phyloP scores from a whole-genome alignment of 495 filamentous ascomycete genomes.

The Penicillium coffeae region DNA sequence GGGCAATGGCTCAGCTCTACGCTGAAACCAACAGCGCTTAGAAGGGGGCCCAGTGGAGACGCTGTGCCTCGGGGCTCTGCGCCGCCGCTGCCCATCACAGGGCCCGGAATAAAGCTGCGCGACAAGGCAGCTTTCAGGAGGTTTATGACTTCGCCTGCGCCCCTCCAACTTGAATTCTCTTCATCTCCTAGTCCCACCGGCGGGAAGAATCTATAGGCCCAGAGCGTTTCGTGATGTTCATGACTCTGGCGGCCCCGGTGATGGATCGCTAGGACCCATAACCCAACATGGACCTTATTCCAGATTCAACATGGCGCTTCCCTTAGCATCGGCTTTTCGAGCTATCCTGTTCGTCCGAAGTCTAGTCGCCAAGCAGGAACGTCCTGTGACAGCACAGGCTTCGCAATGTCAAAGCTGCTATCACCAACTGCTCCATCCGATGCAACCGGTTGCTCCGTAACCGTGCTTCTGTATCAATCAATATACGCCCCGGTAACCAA shows the following conservation, averaged over 20 bases:
- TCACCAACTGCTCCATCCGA: slow-evolving; percentile 37
- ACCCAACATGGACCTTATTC: slow-evolving; percentile 3
- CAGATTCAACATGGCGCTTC: neutral
- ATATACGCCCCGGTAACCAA: too few species aligned
- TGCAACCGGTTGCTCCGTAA: neutral
- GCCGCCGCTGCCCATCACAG: slow-evolving; percentile 14
- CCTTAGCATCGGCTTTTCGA: neutral
- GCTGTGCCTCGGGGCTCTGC: slow-evolving; percentile 34
- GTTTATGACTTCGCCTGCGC: slow-evolving; percentile 11
- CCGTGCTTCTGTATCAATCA: neutral
- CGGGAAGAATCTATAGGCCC: slow-evolving; percentile 14
- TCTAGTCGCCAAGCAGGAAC: neutral
- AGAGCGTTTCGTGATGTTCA: slow-evolving; percentile 1
- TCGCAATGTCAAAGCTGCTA: slow-evolving; percentile 16
- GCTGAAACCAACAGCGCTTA: slow-evolving; percentile 37
- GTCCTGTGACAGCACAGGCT: slow-evolving; percentile 16
- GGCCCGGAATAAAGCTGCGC: slow-evolving; percentile 18
- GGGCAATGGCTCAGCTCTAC: neutral
- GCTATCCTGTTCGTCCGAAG: neutral
- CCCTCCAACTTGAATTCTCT: slow-evolving; percentile 5
- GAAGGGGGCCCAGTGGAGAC: slow-evolving; percentile 18
- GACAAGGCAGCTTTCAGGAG: slow-evolving; percentile 1
- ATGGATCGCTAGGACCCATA: neutral
- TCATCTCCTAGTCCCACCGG: slow-evolving; percentile 7
- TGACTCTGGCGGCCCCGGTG: neutral